phyloP scores from a whole-genome alignment of 176 grass and related monocot species.

The Tillandsia leiboldiana region DNA sequence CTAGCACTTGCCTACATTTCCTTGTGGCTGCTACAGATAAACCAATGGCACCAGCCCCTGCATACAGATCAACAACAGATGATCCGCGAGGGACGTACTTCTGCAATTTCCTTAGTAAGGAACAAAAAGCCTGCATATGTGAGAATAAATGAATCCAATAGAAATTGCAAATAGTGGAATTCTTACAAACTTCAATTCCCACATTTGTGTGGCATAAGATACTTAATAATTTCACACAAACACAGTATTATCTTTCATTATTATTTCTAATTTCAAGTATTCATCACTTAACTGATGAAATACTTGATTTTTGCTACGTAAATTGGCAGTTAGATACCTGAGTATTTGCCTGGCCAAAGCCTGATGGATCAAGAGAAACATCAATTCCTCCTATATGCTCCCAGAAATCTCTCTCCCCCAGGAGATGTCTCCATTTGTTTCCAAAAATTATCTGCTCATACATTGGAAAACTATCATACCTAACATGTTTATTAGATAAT shows the following conservation, averaged over 20 bases:
- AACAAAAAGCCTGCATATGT: conserved; percentile 72
- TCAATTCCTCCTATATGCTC: conserved; percentile 91
- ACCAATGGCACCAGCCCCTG: conserved; percentile 85
- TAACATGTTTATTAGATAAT: neutral
- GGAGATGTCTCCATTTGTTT: conserved; percentile 86
- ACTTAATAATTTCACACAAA: neutral
- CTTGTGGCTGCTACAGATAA: conserved; percentile 69
- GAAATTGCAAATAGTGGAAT: conserved; percentile 2
- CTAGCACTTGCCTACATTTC: conserved; percentile 57
- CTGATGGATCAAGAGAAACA: conserved; percentile 73
- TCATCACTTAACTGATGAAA: no score
- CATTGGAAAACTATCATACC: neutral
- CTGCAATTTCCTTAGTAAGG: conserved; percentile 69
- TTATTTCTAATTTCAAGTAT: no score
- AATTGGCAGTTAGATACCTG: conserved; percentile 29
- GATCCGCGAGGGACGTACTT: conserved; percentile 88
- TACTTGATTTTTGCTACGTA: no score
- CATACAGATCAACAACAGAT: conserved; percentile 94
- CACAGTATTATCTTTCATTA: no score
- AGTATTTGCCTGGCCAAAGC: conserved; percentile 97
- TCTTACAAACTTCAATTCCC: neutral
- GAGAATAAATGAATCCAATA: conserved; percentile 19
- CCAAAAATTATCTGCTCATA: conserved; percentile 72
- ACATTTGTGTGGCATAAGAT: conserved; percentile 1
- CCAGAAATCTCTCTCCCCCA: conserved; percentile 81